Evolutionary conservation across 2,329 filamentous ascomycete species (phyloP).

Genomic region (Penicillium thymicola): DNA sequence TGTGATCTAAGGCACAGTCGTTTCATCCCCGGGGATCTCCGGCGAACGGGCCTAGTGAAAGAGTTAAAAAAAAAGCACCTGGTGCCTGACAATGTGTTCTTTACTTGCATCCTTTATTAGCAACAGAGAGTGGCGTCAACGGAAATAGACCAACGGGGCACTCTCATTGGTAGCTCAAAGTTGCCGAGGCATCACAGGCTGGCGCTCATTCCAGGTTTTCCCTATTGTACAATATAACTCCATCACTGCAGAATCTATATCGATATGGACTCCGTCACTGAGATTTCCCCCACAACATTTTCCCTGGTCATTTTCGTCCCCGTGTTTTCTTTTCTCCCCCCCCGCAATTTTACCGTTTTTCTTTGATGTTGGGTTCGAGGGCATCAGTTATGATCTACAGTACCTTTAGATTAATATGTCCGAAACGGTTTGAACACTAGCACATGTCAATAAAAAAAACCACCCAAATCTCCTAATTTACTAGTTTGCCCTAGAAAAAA

Average conservation of each 20-base stretch:
- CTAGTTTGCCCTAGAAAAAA: not conserved
- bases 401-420: not conserved
- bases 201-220: not conserved
- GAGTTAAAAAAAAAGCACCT: too few relatives aligned
- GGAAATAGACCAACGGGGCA: not conserved
- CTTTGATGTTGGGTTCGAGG: not conserved
- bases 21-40: not conserved
- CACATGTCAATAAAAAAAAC: not conserved
- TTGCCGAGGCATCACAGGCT: conserved; percentile 22
- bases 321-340: not conserved
- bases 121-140: not conserved
- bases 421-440: not conserved
- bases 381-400: conserved; percentile 1
- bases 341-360: not conserved
- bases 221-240: not conserved
- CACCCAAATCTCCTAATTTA: not conserved
- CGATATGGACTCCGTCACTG: not conserved
- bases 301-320: not conserved
- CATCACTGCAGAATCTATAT: not conserved
- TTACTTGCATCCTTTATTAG: not conserved
- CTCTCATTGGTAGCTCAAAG: conserved; percentile 13
- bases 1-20: not conserved
- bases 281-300: not conserved
- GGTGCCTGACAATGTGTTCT: not conserved
- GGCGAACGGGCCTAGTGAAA: not conserved